These are phyloP conservation scores for Lactarius pseudohatsudake DNA, from an alignment of 768 basidiomycete genomes.

Conservation along the genomic window DNA sequence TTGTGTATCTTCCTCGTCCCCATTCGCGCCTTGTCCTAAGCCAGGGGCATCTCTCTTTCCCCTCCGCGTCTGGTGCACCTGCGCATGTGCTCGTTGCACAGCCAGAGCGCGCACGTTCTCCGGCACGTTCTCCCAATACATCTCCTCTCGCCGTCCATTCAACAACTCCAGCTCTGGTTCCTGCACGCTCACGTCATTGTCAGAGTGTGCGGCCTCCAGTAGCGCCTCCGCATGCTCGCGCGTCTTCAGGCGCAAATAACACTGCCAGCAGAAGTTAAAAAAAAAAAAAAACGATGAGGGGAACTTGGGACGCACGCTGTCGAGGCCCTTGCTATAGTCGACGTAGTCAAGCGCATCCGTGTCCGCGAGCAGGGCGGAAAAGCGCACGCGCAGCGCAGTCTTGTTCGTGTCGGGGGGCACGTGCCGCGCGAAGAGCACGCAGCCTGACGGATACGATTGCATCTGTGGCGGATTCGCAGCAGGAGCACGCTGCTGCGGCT, in stretches of 20 bases:
- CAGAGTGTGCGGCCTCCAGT: constrained; percentile 43
- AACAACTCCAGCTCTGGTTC: constrained; percentile 51
- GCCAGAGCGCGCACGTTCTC: constrained; percentile 67
- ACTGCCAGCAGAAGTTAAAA: constrained; percentile 43
- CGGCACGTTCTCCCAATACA: constrained; percentile 83
- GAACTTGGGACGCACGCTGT: constrained; percentile 48
- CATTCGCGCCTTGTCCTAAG: background rate
- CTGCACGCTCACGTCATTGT: constrained; percentile 9
- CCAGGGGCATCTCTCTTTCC: background rate
- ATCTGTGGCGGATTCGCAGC: background rate
- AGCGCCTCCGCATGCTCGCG: constrained; percentile 48
- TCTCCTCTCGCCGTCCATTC: constrained; percentile 57
- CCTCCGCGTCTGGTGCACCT: background rate
- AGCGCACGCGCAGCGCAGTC: constrained; percentile 66
- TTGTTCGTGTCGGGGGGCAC: constrained; percentile 78
- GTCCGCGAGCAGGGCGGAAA: constrained; percentile 44
- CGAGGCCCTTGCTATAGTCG: constrained; percentile 76
- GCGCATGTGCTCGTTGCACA: constrained; percentile 44
- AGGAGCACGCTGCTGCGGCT: background rate
- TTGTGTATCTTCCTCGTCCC: background rate
- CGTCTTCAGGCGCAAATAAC: constrained; percentile 66
- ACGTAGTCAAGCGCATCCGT: constrained; percentile 65
- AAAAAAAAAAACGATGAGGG: too few species aligned
- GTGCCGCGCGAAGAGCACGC: constrained; percentile 70
- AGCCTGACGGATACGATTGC: constrained; percentile 49